Conservation (phyloP, 768 basidiomycete genomes). For the Chalciporus chontae region DNA sequence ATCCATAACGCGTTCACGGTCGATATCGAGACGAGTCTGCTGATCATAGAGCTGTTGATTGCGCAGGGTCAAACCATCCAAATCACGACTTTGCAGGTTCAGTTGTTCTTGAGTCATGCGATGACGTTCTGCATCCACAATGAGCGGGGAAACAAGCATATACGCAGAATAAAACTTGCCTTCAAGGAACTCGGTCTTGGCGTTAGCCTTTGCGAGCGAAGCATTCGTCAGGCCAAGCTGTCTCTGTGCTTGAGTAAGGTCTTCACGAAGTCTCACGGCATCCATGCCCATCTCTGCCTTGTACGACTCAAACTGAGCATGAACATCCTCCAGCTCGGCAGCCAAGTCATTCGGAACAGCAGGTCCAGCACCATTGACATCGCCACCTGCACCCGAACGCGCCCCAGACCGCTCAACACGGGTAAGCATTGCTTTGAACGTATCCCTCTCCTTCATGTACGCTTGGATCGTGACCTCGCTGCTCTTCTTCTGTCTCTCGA, state of each 20-base stretch:
- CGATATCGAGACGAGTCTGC: conserved; percentile 71
- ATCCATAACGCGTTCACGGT: conserved; percentile 64
- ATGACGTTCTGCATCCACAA: conserved; percentile 53
- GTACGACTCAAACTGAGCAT: conserved; percentile 79
- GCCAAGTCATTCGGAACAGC: conserved; percentile 38
- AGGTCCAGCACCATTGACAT: conserved; percentile 25
- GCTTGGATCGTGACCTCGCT: conserved; percentile 71
- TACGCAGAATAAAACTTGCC: conserved; percentile 42
- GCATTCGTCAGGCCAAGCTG: conserved; percentile 65
- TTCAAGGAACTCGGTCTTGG: conserved; percentile 72
- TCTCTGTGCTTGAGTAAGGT: conserved; percentile 58
- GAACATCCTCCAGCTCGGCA: conserved; percentile 66
- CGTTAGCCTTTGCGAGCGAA: conserved; percentile 77
- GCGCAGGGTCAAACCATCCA: conserved; percentile 63
- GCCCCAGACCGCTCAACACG: conserved; percentile 39
- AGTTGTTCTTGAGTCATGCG: conserved; percentile 70
- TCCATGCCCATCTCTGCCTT: conserved; percentile 80
- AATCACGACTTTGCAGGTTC: conserved; percentile 55
- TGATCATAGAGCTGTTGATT: conserved; percentile 73
- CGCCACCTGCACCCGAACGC: conserved; percentile 29
- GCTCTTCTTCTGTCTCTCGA: conserved; percentile 74
- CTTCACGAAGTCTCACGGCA: conserved; percentile 65
- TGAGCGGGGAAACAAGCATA: neutral
- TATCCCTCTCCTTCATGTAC: conserved; percentile 85
- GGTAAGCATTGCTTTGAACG: conserved; percentile 70